Evolutionary conservation across 257 asterid species (phyloP), one percentile per base, ranked within the genome.

Genomic region (Capsicum rhomboideum): DNA sequence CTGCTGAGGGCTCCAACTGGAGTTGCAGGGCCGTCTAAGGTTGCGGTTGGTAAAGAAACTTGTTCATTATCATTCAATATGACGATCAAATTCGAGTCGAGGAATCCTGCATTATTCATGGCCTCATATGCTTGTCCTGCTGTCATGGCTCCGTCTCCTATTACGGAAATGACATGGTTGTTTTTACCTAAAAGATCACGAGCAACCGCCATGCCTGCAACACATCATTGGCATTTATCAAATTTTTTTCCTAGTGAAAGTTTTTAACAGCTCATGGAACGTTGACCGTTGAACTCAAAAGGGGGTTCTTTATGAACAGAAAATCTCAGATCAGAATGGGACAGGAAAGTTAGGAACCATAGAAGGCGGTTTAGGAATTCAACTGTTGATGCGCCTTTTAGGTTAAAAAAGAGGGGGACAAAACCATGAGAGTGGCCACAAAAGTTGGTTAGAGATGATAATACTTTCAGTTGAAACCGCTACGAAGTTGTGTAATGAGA

Each of bases 71-170:
- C 98, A 26, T 94, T 94, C 64, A 94, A 29, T 20, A 94, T 44
- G 8, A 94, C 93, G 2, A 94, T 91, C 8, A 94, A 86, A 87
- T 94, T 92, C 1, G 96, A 13, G 58, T 94, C 98, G 5, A 94
- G 92, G 74, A 90, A 94, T 0, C 98, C 98, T 0, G 94, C 96
- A 72, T 94, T 94, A 89, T 91, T 94, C 98, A 94, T 89, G 29
- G 98, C 98, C 89, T 94, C 98, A 10, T 93, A 94, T 1, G 95
- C 98, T 83, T 94, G 98, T 82, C 98, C 98, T 55, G 96, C 98
- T 1, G 95, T 94, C 94, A 92, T 93, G 2, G 98, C 94, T 55
- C 95, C 98, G 13, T 94, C 97, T 50, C 98, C 95, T 9, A 94
- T 93, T 52, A 94, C 92, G 2, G 95, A 87, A 50, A 94, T 88